Evolutionary conservation across 2,329 filamentous ascomycete genomes (phyloP), one percentile per base, ranked within the genome.

Genomic region (Pseudonectria foliicola): DNA sequence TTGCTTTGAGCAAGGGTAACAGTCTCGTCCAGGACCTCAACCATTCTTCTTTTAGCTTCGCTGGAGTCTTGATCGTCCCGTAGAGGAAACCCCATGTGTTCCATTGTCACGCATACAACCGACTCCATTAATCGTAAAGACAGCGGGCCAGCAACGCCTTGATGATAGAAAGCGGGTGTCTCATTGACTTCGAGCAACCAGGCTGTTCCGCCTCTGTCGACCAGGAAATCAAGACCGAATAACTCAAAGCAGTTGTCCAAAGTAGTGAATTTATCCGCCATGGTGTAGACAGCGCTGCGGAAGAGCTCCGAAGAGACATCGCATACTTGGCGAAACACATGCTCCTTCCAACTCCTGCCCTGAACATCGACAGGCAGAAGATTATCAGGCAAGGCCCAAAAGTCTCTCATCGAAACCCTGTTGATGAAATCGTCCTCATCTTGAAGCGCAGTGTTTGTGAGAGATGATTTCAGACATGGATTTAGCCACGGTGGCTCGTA

Each of bases 161-260:
- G 45, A 13, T 63, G 37, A 28, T 63, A 63, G 27, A 63, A 62
- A 0, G 60, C 60, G 0, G 61, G 61, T 14, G 59, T 60, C 44
- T 63, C 59, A 13, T 63, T 63, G 1, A 57, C 59, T 38, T 63
- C 61, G 1, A 63, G 35, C 0, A 63, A 34, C 61, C 61, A 63
- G 0, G 50, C 55, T 1, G 34, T 50, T 0, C 59, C 61, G 0
- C 37, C 36, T 0, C 43, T 40, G 26, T 63, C 61, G 6, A 63
- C 33, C 13, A 63, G 39, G 15, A 60, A 63, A 29, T 63, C 61
- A 1, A 60, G 39, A 0, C 53, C 61, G 18, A 61, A 63, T 10
- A 63, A 34, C 42, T 62, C 61, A 27, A 62, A 63, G 36, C 57
- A 63, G 27, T 55, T 58, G 11, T 62, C 47, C 13, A 63, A 10